Base-by-base conservation (phyloP, 2,329 filamentous ascomycete species). In the Pseudogymnoascus sp. region DNA sequence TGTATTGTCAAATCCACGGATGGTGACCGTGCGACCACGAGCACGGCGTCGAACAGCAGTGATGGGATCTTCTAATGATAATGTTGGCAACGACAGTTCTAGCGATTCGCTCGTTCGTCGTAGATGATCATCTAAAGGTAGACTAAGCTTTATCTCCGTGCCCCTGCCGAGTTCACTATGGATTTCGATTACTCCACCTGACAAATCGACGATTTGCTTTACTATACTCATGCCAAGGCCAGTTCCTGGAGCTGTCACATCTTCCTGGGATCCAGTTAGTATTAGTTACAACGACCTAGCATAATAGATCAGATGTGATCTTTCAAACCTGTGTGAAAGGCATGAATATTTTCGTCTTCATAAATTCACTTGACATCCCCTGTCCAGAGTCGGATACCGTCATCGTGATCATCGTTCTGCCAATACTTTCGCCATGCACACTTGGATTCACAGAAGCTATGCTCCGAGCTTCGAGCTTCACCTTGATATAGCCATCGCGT, bases 191-290 rank as follows among this genome's bases (percentile, higher is more conserved):
- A 76, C 78, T 0, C 86, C 86, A 23, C 80, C 78, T 0, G 89
- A 75, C 23, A 82, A 80, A 49, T 81, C 79, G 11, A 87, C 81
- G 29, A 88, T 82, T 61, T 77, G 76, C 85, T 79, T 79, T 58
- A 89, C 85, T 8, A 89, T 85, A 6, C 81, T 84, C 33, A 89
- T 71, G 0, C 86, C 86, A 0, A 88, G 73, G 0, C 85, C 85
- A 1, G 83, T 83, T 0, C 86, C 68, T 84, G 81, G 80, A 1
- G 82, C 78, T 23, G 88, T 73, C 0, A 78, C 75, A 61, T 86
- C 80, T 66, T 88, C 85, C 65, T 55, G 16, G n/a, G 23, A 49
- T 29, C 8, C 23, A 29, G 23, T 49, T 49, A 49, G 43, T 23
- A 16, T 49, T 49, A 29, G 29, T 29, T 49, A 49, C 43, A 29